A percentile compares a stretch with the other conserved stretches of the same genome.
phyloP scores from a whole-genome alignment of 73 alveolate species.

The Paramecium sonneborni region DNA sequence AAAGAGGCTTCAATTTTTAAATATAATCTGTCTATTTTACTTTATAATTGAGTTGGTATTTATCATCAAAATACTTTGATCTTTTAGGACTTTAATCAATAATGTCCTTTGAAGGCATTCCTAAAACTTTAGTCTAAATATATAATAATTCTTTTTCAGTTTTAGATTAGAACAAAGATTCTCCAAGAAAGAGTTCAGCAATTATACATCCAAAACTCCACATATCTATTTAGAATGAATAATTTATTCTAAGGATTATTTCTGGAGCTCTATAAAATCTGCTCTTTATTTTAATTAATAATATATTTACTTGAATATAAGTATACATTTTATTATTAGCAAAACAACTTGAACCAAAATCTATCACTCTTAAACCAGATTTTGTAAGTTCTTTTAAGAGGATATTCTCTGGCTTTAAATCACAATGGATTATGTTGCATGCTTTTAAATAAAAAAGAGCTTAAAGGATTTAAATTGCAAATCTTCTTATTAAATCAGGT shows the following conservation, averaged over 20 bases:
- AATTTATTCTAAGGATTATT: slow-evolving; percentile 78
- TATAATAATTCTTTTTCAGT: slow-evolving; percentile 31
- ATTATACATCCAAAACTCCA: slow-evolving; percentile 87
- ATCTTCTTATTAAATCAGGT: slow-evolving; percentile 83
- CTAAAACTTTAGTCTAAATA: not conserved
- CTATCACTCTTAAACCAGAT: slow-evolving; percentile 78
- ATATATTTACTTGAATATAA: slow-evolving; percentile 45
- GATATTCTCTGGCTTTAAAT: slow-evolving; percentile 92
- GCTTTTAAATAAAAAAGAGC: slow-evolving; percentile 74
- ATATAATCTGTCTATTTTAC: not conserved
- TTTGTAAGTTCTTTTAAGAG: slow-evolving; percentile 73
- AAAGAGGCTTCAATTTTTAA: not conserved
- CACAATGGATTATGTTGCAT: slow-evolving; percentile 84
- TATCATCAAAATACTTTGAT: not conserved
- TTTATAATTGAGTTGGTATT: not conserved
- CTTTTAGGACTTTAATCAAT: not conserved
- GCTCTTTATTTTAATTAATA: slow-evolving; percentile 26
- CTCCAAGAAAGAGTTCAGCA: slow-evolving; percentile 83
- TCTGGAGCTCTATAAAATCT: slow-evolving; percentile 85
- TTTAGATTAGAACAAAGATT: slow-evolving; percentile 64
- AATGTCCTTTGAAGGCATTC: not conserved
- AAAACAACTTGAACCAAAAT: slow-evolving; percentile 85
- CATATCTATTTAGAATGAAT: slow-evolving; percentile 80
- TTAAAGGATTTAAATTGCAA: slow-evolving; percentile 86
- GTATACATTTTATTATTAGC: slow-evolving; percentile 75